Conservation (phyloP, 805 yeast species). For the Candida silvicultrix region DNA sequence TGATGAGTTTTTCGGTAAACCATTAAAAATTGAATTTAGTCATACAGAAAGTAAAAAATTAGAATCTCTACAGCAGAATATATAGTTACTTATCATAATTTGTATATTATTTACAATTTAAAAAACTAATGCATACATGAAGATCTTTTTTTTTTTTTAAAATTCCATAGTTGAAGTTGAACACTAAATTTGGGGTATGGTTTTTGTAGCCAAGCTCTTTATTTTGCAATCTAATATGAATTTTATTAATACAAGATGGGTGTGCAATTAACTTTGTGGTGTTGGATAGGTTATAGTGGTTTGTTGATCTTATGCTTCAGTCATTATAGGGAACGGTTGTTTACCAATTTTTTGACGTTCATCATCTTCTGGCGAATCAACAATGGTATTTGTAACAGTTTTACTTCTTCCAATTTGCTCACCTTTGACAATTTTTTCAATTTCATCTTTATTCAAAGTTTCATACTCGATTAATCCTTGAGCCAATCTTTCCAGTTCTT, state of each 20-base stretch:
- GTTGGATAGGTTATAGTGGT: too few relatives aligned
- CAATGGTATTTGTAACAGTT: slow-evolving; percentile 68
- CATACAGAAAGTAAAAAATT: slow-evolving; percentile 20
- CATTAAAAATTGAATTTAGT: slow-evolving; percentile 39
- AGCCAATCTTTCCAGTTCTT: slow-evolving; percentile 82
- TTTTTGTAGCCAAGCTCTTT: not conserved
- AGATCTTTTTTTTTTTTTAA: too few relatives aligned
- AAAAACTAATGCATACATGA: not conserved
- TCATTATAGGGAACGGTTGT: slow-evolving; percentile 24
- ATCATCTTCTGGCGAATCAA: slow-evolving; percentile 46
- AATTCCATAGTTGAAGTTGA: too few relatives aligned
- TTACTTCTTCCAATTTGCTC: slow-evolving; percentile 65
- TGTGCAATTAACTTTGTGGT: too few relatives aligned
- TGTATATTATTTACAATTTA: not conserved
- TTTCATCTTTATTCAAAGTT: slow-evolving; percentile 86
- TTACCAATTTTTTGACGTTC: slow-evolving; percentile 33
- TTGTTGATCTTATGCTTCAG: slow-evolving; percentile 16
- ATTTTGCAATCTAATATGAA: not conserved
- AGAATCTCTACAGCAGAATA: not conserved
- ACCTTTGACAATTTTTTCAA: slow-evolving; percentile 79
- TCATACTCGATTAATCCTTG: slow-evolving; percentile 93
- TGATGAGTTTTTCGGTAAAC: slow-evolving; percentile 46
- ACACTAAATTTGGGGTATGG: too few relatives aligned
- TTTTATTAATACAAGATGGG: not conserved
- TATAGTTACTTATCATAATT: not conserved